Percentiles rank a stretch among this genome's conserved stretches.
These are phyloP conservation scores for Waitea zeae DNA, from an alignment of 1,284 basidiomycete species.

Conservation along the genomic window DNA sequence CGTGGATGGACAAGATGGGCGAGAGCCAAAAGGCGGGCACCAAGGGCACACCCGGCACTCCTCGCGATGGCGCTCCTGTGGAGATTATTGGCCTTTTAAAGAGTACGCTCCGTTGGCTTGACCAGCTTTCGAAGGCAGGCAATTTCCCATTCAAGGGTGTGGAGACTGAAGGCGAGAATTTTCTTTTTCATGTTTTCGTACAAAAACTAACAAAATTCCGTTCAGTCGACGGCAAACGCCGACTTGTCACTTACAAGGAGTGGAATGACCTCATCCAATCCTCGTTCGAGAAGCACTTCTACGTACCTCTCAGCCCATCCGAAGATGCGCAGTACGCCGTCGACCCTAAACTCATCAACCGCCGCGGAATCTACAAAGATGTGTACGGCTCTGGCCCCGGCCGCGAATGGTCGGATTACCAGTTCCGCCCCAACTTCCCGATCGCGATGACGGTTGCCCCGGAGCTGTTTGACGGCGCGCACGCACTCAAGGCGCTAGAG, in stretches of 20 bases:
- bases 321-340: conserved; percentile 65
- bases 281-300: conserved; percentile 85
- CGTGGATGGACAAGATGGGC: conserved; percentile 98
- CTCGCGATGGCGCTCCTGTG: conserved; percentile 88
- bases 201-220: background rate
- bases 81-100: conserved; percentile 92
- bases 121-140: conserved; percentile 42
- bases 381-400: conserved; percentile 79
- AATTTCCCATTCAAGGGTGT: conserved; percentile 89
- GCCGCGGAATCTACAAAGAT: conserved; percentile 97
- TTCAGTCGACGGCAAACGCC: conserved; percentile 59
- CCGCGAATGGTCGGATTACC: conserved; percentile 93
- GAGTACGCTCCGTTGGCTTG: conserved; percentile 85
- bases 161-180: conserved; percentile 51
- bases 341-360: conserved; percentile 61
- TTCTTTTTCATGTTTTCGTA: background rate
- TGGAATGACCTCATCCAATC: conserved; percentile 78
- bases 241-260: conserved; percentile 73
- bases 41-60: conserved; percentile 88
- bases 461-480: conserved; percentile 75
- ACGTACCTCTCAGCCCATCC: conserved; percentile 60
- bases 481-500: conserved; percentile 64
- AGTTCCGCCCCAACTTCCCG: conserved; percentile 83
- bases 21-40: conserved; percentile 83
- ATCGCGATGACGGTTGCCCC: conserved; percentile 97